Evolutionary conservation across 345 rosid species (phyloP), one percentile per base, ranked within the genome.

Genomic region (Syzygium oleosum): DNA sequence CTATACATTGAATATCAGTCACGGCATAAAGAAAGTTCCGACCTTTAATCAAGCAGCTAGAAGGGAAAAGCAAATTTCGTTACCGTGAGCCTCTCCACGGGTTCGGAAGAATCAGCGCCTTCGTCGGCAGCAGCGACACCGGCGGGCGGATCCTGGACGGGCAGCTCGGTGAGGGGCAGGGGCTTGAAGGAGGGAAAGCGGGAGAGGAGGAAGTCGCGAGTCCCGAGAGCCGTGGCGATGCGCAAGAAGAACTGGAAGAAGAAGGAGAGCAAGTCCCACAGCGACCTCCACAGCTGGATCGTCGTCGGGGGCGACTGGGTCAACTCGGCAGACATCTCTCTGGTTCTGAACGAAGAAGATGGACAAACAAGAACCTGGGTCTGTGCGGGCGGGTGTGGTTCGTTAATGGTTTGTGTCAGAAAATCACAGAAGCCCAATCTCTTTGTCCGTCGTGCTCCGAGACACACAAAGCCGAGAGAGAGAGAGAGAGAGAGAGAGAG

Each of bases 241-340:
- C 91, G 94, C 6, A 93, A 86, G 87, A 98, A 94, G 96, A 95
- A 94, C 94, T 94, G 99, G 92, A 92, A 94, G 92, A 98, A 92
- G 89, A 98, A 96, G 61, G 94, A 94, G 6, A 97, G 91, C 95
- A 97, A 96, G 93, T 93, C 92, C 94, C 95, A 89, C n/a, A 97
- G 90, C 46, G 98, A 78, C 86, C 94, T 90, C 98, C 97, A 95
- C 31, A 93, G 87, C 87, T 94, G 96, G 86, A 87, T 17, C 23
- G 98, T 91, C 85, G 53, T 51, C 87, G 95, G 92, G 51, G 96
- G 94, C 84, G 98, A 91, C 95, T 93, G 98, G 90, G 98, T 93
- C 94, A 96, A 92, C 99, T 98, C 99, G 86, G 86, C 86, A 31
- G 86, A 54, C 86, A 85, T 85, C 49, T 43, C 86, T 58, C 86